Conservation (phyloP, 2,329 filamentous ascomycete species). For the Alternaria atra region DNA sequence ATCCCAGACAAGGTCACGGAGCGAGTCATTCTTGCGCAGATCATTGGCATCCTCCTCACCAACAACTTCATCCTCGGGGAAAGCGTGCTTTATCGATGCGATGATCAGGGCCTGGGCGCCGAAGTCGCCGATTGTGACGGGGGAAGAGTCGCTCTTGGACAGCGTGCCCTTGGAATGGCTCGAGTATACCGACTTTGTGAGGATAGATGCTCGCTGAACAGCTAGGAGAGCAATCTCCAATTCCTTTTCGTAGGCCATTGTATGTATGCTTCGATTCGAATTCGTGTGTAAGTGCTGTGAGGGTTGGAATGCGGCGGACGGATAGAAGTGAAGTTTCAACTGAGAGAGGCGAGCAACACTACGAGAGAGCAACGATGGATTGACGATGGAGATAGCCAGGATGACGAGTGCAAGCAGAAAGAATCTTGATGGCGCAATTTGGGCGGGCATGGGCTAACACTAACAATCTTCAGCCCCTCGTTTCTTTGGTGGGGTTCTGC, state of each 20-base stretch:
- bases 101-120: constrained; percentile 98
- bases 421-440: constrained; percentile 39
- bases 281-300: constrained; percentile 17
- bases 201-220: constrained; percentile 80
- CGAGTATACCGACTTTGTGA: constrained; percentile 81
- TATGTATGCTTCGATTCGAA: constrained; percentile 31
- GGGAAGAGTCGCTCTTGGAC: constrained; percentile 93
- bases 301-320: constrained; percentile 31
- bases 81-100: constrained; percentile 84
- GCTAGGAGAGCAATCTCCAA: constrained; percentile 85
- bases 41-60: constrained; percentile 92
- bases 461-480: constrained; percentile 27
- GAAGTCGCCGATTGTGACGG: constrained; percentile 97
- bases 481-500: constrained; percentile 25
- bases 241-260: constrained; percentile 73
- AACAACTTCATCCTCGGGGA: constrained; percentile 89
- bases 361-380: constrained; percentile 40
- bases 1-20: constrained; percentile 83
- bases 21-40: constrained; percentile 73
- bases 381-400: constrained; percentile 44
- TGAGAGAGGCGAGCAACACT: constrained; percentile 40
- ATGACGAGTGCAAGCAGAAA: constrained; percentile 44
- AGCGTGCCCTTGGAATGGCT: constrained; percentile 94
- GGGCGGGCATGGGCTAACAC: constrained; percentile 35
- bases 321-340: constrained; percentile 42